Evolutionary conservation across 139 green algal genomes (phyloP), one percentile per base, ranked within the genome.

Genomic region (Desmodesmus armatus): DNA sequence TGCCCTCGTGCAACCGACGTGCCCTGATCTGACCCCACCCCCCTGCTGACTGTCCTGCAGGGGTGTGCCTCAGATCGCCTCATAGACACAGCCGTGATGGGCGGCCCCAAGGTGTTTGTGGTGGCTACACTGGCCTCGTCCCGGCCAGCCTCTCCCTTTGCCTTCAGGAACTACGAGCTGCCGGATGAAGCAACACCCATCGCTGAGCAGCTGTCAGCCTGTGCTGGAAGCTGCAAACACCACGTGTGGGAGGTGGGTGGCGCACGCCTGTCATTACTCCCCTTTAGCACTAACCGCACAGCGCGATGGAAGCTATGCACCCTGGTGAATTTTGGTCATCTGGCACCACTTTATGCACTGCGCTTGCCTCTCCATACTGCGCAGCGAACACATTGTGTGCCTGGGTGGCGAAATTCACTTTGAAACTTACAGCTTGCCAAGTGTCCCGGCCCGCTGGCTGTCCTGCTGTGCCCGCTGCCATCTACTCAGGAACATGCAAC

Each of bases 111-210:
- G 79, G 92, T 98, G 25, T 90, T 89, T 37, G 92, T 93, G 29
- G 94, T 99, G 35, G 88, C 95, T 27, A 98, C 97, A 5, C 89
- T 98, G 49, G 91, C 93, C 7, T 96, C 86, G 74, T 80, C 94
- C 62, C 89, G 88, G 11, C 97, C 97, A 1, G 94, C 95, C 2
- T 79, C 81, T 0, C 96, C 96, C 67, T 99, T 94, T 78, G 76
- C 98, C 33, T 99, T 99, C 91, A 79, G 85, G 70, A 90, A 73
- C 84, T 93, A 91, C 78, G 90, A 93, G 87, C 87, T 91, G 55
- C 88, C 88, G 58, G 58, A 85, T 0, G 85, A 88, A 31, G 71
- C 62, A 23, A 77, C 44, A 58, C 31, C 78, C 1, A 27, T 33
- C 11, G 89, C 89, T 7, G 60, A 76, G 6, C 63, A n/a, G n/a